Conservation (phyloP, 768 basidiomycete species). For the Leucogyrophana mollusca region DNA sequence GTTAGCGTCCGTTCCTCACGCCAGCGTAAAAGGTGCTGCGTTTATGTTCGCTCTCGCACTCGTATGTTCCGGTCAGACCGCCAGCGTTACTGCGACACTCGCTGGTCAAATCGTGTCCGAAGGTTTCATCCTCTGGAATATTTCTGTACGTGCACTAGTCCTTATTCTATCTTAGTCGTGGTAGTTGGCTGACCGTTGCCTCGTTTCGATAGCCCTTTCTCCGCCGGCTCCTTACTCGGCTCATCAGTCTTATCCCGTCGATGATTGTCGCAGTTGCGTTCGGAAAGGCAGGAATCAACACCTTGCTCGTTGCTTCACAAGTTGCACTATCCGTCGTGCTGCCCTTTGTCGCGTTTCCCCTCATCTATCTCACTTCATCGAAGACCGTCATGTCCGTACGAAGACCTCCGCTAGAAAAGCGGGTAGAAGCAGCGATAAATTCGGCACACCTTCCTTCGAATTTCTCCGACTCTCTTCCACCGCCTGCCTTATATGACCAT, state of each 20-base stretch:
- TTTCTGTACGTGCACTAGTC: constrained; percentile 26
- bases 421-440: not conserved
- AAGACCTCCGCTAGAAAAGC: constrained; percentile 1
- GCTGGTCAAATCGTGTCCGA: constrained; percentile 49
- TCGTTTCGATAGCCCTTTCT: constrained; percentile 23
- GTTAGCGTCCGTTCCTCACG: not conserved
- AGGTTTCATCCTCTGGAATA: constrained; percentile 48
- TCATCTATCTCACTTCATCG: constrained; percentile 38
- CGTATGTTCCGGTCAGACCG: constrained; percentile 47
- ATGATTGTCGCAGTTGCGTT: constrained; percentile 42
- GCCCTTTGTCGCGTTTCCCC: constrained; percentile 44
- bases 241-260: constrained; percentile 45
- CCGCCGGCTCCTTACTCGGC: constrained; percentile 43
- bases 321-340: constrained; percentile 45
- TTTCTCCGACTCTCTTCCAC: not conserved
- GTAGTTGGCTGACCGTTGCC: not conserved
- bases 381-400: constrained; percentile 28
- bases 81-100: constrained; percentile 47
- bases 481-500: not conserved
- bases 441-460: constrained; percentile 9
- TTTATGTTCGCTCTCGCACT: constrained; percentile 48
- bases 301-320: constrained; percentile 48
- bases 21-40: constrained; percentile 20
- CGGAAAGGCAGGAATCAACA: constrained; percentile 41
- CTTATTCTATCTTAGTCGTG: not conserved